Base-by-base conservation (phyloP, 2,329 filamentous ascomycete species). In the Stylonectria norvegica region DNA sequence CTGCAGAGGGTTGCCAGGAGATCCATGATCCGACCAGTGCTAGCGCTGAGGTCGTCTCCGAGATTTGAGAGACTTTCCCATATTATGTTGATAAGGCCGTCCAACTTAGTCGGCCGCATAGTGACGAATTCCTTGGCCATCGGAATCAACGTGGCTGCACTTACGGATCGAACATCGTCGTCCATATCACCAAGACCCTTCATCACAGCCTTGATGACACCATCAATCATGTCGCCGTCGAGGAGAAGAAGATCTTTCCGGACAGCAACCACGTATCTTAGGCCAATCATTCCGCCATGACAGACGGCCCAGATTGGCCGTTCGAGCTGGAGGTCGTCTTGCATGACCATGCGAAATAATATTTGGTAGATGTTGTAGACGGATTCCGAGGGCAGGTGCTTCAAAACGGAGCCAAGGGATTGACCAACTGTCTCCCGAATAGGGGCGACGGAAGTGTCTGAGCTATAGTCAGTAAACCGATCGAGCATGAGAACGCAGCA, bases 21-120 rank as follows among this genome's bases (percentile, higher is more conserved):
- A 63, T 98, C 94, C 94, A 98, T 98, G 39, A 98, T 95, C 41
- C 89, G 94, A 34, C 93, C 93, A 8, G 94, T 98, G 62, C 93
- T 97, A 4, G 93, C 93, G 62, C 90, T 97, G 14, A 98, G 75
- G 60, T 98, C 93, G 60, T 98, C 93, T 50, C 91, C 90, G n/a
- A 98, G 73, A 60, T 95, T 94, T 4, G 91, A 95, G 17, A 98
- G 73, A 68, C 93, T 97, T 58, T 95, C 87, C 93, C 93, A 98
- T 19, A 98, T 90, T 43, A 97, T 95, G 59, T 86, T 85, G 63
- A 96, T 95, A 27, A 98, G 79, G 20, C 78, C 76, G 47, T 90
- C 83, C 20, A 98, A 74, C 30, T 88, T 83, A 22, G 75, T 75
- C 12, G 89, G 85, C 12, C 91, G 85, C 63, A 95, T 79, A 25